Evolutionary conservation across 805 yeast genomes (phyloP).

Genomic region (Starmerella gropengiesseri): DNA sequence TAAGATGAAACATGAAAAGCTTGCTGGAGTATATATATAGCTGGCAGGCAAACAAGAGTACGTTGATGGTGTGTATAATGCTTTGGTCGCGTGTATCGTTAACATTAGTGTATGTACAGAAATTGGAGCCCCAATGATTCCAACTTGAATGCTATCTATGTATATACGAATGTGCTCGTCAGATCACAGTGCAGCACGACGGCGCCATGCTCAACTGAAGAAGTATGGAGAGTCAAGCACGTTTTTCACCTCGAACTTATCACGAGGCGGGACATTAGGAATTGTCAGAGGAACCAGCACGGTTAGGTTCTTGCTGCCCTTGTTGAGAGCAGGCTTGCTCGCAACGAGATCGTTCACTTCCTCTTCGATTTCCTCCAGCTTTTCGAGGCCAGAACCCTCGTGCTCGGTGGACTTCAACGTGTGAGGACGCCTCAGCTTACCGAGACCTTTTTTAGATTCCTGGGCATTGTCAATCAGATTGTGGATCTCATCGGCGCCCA

Average conservation of each 20-base stretch:
- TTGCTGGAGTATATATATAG: no score
- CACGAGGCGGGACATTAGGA: slow-evolving; percentile 67
- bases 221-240: slow-evolving; percentile 70
- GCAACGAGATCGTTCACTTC: slow-evolving; percentile 23
- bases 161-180: not conserved
- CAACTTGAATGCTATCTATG: no score
- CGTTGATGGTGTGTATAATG: no score
- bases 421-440: not conserved
- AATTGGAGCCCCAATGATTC: no score
- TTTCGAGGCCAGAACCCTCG: slow-evolving; percentile 28
- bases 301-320: no score
- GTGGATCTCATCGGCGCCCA: slow-evolving; percentile 24
- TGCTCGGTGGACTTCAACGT: slow-evolving; percentile 27
- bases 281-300: slow-evolving; percentile 57
- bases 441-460: slow-evolving; percentile 6
- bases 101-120: no score
- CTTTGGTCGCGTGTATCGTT: no score
- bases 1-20: no score
- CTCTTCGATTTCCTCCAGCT: slow-evolving; percentile 16
- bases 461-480: slow-evolving; percentile 27
- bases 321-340: no score
- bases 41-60: no score
- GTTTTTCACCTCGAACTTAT: slow-evolving; percentile 67
- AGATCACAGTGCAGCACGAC: not conserved
- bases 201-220: slow-evolving; percentile 46